Evolutionary conservation across 2,329 filamentous ascomycete species (phyloP).

Genomic region (Colletotrichum spinosum): DNA sequence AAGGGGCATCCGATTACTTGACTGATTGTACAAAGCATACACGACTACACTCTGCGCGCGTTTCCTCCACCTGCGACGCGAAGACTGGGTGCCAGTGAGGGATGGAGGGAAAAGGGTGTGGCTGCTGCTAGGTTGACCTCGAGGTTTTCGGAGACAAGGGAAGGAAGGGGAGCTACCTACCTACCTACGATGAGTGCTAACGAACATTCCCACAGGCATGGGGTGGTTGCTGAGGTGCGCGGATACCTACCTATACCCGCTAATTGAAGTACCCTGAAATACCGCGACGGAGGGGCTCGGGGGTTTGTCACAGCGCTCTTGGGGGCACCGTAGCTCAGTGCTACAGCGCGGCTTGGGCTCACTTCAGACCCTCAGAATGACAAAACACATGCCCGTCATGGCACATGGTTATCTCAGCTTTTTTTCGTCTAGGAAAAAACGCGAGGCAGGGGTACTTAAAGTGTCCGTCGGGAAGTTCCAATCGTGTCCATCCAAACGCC

Average conservation of each 20-base stretch:
- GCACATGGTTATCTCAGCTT: too few relatives aligned
- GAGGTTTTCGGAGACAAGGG: conserved; percentile 42
- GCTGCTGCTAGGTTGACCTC: conserved; percentile 37
- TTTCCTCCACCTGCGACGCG: conserved; percentile 41
- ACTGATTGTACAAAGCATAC: conserved; percentile 39
- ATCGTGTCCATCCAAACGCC: too few relatives aligned
- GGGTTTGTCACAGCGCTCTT: conserved; percentile 32
- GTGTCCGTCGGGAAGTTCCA: too few relatives aligned
- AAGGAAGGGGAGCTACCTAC: conserved; percentile 28
- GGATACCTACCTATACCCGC: neutral
- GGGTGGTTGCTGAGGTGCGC: conserved; percentile 1
- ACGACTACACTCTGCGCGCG: conserved; percentile 40
- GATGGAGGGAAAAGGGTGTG: conserved; percentile 39
- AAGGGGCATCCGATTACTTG: conserved; percentile 36
- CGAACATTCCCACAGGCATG: conserved; percentile 6
- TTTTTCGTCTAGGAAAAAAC: too few relatives aligned
- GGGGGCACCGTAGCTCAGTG: conserved; percentile 21
- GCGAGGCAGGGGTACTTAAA: too few relatives aligned
- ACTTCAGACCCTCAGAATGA: too few relatives aligned
- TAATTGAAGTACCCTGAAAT: too few relatives aligned
- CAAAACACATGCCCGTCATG: too few relatives aligned
- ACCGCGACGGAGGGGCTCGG: conserved; percentile 5
- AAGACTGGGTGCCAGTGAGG: conserved; percentile 37
- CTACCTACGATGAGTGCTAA: neutral
- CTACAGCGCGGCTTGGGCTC: conserved; percentile 19